Base-by-base conservation (phyloP, 805 yeast species). In the Kazachstania africana region DNA sequence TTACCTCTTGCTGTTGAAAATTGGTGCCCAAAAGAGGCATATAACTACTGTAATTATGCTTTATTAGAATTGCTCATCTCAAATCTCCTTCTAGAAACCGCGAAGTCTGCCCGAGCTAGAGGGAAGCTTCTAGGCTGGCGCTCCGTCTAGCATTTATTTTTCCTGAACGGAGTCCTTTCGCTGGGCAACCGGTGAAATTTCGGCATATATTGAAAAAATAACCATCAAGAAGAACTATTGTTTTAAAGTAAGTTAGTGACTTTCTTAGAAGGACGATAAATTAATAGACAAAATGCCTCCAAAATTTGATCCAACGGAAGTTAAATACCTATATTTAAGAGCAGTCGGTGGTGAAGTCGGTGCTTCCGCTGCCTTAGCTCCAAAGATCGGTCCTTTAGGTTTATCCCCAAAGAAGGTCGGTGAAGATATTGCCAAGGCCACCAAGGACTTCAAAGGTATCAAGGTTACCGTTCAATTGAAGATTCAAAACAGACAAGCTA, bases 281-380 rank as follows among this genome's bases (percentile, higher is more conserved):
- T 25, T 30, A 16, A 24, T 15, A 33, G 24, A 32, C 18, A 72
- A 59, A 45, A 82, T 84, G 95, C 94, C 95, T 72, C 95, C 95
- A 74, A 84, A 91, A 77, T 77, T 87, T 72, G 98, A 91, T 69
- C 98, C 98, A 63, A 71, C 54, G 75, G 98, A 91, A 82, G 95
- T 91, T 66, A 87, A 87, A 72, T 83, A 72, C 82, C 74, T 91
- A 72, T 88, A 88, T 83, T 74, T 91, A 70, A 84, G 98, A 81
- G 96, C 98, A 70, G 93, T 85, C 57, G 98, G 98, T 82, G 98
- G 98, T 78, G 98, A 91, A 77, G 93, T 91, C 60, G 98, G 97
- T 75, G 95, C 96, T 61, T 85, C 97, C 46, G 82, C 98, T 52
- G 95, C 98, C 53, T 81, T 91, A 62, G 98, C 98, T 57, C 98